phyloP scores from a whole-genome alignment of 108 stramenopile genomes.

The Mediolabrus comicus region DNA sequence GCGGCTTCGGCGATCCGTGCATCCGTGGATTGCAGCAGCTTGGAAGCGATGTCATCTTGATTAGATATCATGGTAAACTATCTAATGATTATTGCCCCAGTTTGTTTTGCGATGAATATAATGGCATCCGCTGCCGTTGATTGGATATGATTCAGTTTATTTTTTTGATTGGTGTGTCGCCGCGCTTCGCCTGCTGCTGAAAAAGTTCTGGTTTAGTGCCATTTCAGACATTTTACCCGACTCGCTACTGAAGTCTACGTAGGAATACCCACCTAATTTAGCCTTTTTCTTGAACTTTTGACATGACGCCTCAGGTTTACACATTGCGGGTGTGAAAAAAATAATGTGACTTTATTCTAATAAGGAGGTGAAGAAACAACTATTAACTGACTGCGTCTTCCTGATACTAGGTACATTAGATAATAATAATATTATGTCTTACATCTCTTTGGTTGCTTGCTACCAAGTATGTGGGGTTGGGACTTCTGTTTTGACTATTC shows the following conservation, averaged over 20 bases:
- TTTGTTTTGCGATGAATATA: neutral
- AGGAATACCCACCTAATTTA: neutral
- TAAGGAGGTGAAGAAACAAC: no score
- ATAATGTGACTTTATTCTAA: no score
- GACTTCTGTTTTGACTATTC: no score
- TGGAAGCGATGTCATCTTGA: constrained; percentile 37
- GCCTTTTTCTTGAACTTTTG: neutral
- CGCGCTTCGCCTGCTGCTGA: neutral
- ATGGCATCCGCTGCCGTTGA: neutral
- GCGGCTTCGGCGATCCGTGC: constrained; percentile 46
- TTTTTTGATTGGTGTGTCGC: no score
- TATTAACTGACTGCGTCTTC: no score
- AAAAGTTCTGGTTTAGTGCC: neutral
- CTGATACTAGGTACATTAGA: no score
- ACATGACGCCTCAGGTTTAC: neutral
- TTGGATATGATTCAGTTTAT: neutral
- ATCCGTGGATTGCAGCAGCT: constrained; percentile 40
- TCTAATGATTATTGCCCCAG: neutral
- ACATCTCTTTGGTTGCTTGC: no score
- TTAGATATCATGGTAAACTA: neutral
- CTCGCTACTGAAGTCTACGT: neutral
- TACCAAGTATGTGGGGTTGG: no score
- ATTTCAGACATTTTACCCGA: neutral
- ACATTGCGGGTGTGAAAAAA: no score
- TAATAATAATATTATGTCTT: no score